These are phyloP conservation scores for Rhizophlyctis rosea DNA, from an alignment of 192 early-diverging fungal species.

Conservation along the genomic window DNA sequence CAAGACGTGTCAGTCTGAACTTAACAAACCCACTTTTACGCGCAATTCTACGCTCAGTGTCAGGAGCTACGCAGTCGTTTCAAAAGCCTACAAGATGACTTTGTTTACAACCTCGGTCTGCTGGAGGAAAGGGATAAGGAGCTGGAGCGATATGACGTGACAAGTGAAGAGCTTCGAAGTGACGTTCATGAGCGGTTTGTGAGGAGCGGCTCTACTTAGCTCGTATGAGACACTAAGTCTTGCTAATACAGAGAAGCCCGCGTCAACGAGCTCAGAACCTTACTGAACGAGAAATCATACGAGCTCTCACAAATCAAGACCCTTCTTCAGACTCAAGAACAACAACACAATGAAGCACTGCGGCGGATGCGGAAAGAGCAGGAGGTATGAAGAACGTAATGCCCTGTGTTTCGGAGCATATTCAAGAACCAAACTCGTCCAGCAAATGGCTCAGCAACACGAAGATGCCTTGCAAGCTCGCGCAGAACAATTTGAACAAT, in stretches of 20 bases:
- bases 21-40: too few species aligned
- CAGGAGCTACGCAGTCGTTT: constrained; percentile 6
- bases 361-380: constrained; percentile 28
- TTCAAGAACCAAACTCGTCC: too few species aligned
- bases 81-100: constrained; percentile 32
- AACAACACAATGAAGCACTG: constrained; percentile 30
- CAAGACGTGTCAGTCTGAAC: too few species aligned
- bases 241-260: constrained; percentile 29
- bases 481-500: constrained; percentile 16
- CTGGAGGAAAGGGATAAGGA: constrained; percentile 40
- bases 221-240: constrained; percentile 1
- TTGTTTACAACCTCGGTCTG: constrained; percentile 36
- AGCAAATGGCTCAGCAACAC: constrained; percentile 8
- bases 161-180: constrained; percentile 19
- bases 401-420: background rate
- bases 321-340: constrained; percentile 34
- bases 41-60: constrained; percentile 12
- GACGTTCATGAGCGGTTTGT: constrained; percentile 31
- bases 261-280: constrained; percentile 31
- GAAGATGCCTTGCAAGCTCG: constrained; percentile 14
- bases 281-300: constrained; percentile 23
- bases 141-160: constrained; percentile 28
- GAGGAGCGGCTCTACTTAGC: background rate
- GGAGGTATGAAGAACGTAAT: constrained; percentile 27
- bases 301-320: constrained; percentile 24